Percentiles rank a stretch among this genome's conserved stretches.
Conservation (phyloP, 1,139 yeast species). For the Yamadazyma mexicana region DNA sequence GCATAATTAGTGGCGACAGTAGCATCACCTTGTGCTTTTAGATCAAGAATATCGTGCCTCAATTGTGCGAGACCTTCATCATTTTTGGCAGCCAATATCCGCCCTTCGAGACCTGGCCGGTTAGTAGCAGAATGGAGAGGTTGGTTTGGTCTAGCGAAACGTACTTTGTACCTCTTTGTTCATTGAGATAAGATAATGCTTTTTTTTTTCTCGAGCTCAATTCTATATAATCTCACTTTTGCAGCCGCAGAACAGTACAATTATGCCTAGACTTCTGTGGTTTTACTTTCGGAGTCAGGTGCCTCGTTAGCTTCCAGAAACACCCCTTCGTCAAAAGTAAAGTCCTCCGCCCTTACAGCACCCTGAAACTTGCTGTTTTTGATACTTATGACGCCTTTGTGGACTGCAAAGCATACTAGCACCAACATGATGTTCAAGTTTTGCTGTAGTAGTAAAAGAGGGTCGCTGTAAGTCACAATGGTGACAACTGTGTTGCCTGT, state of each 20-base stretch:
- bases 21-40: not conserved
- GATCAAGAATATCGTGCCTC: not conserved
- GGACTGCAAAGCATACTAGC: not conserved
- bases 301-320: not conserved
- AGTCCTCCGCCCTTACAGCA: not conserved
- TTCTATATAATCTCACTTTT: not conserved
- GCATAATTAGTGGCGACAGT: slow-evolving; percentile 10
- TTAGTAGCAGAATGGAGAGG: not conserved
- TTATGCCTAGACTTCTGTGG: too few relatives aligned
- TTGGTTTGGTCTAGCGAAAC: not conserved
- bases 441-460: not conserved
- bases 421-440: not conserved
- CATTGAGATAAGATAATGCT: not conserved
- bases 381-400: not conserved
- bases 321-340: not conserved
- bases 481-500: slow-evolving; percentile 7
- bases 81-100: not conserved
- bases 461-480: not conserved
- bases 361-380: not conserved
- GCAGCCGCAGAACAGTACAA: not conserved
- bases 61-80: not conserved
- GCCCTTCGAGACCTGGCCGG: slow-evolving; percentile 1
- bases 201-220: not conserved
- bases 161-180: not conserved
- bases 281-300: not conserved